Conservation (phyloP, 2,329 filamentous ascomycete species). For the Scedosporium apiospermum region DNA sequence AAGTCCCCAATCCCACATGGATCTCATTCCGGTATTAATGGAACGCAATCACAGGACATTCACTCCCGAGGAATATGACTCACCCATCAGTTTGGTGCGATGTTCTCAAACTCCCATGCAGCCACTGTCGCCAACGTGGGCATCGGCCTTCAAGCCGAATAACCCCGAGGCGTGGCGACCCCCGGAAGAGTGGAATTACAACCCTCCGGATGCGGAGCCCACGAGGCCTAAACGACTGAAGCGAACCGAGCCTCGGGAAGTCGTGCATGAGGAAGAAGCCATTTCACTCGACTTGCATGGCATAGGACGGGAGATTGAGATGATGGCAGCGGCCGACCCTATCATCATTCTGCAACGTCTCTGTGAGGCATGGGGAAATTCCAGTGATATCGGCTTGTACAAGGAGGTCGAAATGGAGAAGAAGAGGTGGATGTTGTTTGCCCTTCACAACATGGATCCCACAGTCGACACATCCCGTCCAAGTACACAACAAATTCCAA, state of each 20-base stretch:
- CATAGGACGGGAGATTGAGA: constrained; percentile 43
- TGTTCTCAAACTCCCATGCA: constrained; percentile 6
- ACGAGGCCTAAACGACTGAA: constrained; percentile 12
- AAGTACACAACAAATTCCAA: constrained; percentile 9
- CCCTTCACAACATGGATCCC: constrained; percentile 37
- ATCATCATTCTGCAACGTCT: constrained; percentile 45
- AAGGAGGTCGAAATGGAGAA: constrained; percentile 44
- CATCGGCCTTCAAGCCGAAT: constrained; percentile 17
- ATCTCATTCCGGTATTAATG: not conserved
- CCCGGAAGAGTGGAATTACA: constrained; percentile 32
- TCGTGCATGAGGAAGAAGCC: not conserved
- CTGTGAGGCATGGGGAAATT: constrained; percentile 37
- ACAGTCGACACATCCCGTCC: constrained; percentile 10
- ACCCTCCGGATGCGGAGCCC: constrained; percentile 2
- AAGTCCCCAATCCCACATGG: constrained; percentile 8
- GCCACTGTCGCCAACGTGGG: constrained; percentile 8
- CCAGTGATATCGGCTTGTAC: constrained; percentile 36
- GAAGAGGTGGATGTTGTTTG: constrained; percentile 53
- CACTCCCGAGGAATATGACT: constrained; percentile 7
- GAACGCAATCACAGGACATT: not conserved
- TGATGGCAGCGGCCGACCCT: constrained; percentile 43
- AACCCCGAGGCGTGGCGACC: constrained; percentile 35
- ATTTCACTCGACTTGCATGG: constrained; percentile 8
- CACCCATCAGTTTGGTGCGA: constrained; percentile 9
- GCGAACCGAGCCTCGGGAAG: constrained; percentile 8